Conservation (phyloP, 345 rosid species). For the Laguncularia racemosa region DNA sequence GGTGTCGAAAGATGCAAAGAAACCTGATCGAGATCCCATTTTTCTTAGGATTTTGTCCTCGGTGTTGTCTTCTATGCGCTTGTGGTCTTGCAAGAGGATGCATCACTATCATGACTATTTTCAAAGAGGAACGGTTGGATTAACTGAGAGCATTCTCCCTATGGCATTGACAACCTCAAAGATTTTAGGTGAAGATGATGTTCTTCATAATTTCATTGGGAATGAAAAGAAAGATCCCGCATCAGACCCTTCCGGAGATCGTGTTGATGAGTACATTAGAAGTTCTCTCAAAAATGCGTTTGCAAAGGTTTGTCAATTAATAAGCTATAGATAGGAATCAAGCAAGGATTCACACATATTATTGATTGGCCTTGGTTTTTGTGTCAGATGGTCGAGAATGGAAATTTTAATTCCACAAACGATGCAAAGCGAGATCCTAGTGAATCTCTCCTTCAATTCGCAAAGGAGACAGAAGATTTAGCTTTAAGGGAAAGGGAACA, state of each 20-base stretch:
- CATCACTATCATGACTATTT: slow-evolving; percentile 67
- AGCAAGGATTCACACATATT: not conserved
- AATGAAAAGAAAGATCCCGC: slow-evolving; percentile 36
- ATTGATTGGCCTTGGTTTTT: not conserved
- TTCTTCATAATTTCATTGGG: slow-evolving; percentile 13
- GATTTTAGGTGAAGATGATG: slow-evolving; percentile 64
- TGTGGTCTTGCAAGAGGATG: slow-evolving; percentile 39
- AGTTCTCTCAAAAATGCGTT: slow-evolving; percentile 66
- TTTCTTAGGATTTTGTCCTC: slow-evolving; percentile 29
- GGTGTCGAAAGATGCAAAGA: slow-evolving; percentile 40
- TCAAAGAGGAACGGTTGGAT: slow-evolving; percentile 53
- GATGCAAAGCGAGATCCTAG: slow-evolving; percentile 26
- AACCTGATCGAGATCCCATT: slow-evolving; percentile 30
- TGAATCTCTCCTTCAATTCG: slow-evolving; percentile 31
- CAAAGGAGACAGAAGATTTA: slow-evolving; percentile 36
- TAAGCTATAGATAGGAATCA: too few species aligned
- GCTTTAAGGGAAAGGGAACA: slow-evolving; percentile 36
- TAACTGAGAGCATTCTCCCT: slow-evolving; percentile 69
- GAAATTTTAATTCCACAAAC: slow-evolving; percentile 18
- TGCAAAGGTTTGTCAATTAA: slow-evolving; percentile 33
- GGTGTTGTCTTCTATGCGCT: slow-evolving; percentile 35
- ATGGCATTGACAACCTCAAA: slow-evolving; percentile 65
- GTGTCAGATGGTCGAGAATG: slow-evolving; percentile 5
- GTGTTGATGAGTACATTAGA: slow-evolving; percentile 72
- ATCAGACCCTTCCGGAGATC: slow-evolving; percentile 51